Evolutionary conservation across 176 grass and related monocot species (phyloP).

Genomic region (Areca catechu): DNA sequence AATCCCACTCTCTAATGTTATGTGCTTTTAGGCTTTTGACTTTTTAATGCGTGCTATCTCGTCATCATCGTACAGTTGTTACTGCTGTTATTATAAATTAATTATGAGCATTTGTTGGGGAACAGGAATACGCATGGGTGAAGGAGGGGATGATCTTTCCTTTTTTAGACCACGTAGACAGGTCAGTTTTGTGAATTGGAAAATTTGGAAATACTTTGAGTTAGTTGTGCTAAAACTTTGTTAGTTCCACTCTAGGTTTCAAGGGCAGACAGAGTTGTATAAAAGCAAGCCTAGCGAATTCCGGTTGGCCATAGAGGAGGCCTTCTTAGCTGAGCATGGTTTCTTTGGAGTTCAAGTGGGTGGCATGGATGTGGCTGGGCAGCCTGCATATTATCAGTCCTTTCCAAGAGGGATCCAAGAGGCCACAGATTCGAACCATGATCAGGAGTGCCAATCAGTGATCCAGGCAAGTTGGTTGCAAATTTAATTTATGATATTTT

Average conservation of each 20-base stretch:
- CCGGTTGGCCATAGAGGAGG: conserved; percentile 77
- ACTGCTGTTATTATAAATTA: no score
- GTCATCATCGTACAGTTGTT: background rate
- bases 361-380: conserved; percentile 37
- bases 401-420: conserved; percentile 39
- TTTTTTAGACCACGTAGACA: conserved; percentile 79
- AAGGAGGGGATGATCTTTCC: conserved; percentile 69
- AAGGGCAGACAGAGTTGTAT: conserved; percentile 68
- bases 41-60: background rate
- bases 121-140: conserved; percentile 86
- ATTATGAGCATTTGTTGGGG: no score
- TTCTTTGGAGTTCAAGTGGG: conserved; percentile 54
- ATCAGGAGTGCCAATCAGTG: conserved; percentile 53
- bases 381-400: conserved; percentile 44
- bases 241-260: conserved; percentile 54
- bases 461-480: conserved; percentile 40
- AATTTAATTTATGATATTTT: no score
- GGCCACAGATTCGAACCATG: conserved; percentile 70
- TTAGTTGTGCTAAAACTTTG: conserved; percentile 10
- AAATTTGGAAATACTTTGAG: conserved; percentile 2
- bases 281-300: conserved; percentile 68
- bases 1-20: no score
- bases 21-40: no score
- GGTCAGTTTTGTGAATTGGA: conserved; percentile 38
- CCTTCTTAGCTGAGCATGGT: conserved; percentile 82